Conservation (phyloP, 345 rosid genomes). For the Nephelium lappaceum region DNA sequence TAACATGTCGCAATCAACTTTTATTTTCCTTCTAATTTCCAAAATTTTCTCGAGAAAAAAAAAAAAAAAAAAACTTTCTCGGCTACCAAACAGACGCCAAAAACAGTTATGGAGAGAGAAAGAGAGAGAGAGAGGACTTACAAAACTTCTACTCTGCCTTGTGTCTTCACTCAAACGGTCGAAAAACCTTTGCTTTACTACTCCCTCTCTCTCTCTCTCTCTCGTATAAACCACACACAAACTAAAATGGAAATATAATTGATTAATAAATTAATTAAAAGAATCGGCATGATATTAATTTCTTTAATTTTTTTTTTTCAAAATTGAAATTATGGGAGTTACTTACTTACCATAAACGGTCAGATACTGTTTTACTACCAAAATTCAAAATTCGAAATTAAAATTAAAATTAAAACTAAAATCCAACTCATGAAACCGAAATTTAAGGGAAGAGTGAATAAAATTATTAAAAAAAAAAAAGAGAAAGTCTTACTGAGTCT, state of each 20-base stretch:
- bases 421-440: conserved; percentile 28
- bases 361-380: conserved; percentile 11
- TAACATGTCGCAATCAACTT: background rate
- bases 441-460: conserved; percentile 12
- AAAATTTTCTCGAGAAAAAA: background rate
- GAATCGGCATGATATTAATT: background rate
- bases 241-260: background rate
- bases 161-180: conserved; percentile 31
- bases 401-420: conserved; percentile 19
- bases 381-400: conserved; percentile 19
- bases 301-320: background rate
- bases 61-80: background rate
- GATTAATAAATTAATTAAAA: conserved; percentile 25
- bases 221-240: background rate
- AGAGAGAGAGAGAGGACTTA: conserved; percentile 8
- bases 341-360: conserved; percentile 43
- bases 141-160: conserved; percentile 14
- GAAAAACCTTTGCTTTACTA: conserved; percentile 11
- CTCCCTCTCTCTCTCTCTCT: background rate
- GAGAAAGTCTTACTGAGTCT: conserved; percentile 22
- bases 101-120: background rate
- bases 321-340: conserved; percentile 5
- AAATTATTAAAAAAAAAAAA: background rate
- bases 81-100: conserved; percentile 31
- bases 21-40: conserved; percentile 13